Percentiles rank a stretch among this genome's conserved stretches.
phyloP scores from a whole-genome alignment of 2,329 filamentous ascomycete species.

The Orbilia blumenaviensis region DNA sequence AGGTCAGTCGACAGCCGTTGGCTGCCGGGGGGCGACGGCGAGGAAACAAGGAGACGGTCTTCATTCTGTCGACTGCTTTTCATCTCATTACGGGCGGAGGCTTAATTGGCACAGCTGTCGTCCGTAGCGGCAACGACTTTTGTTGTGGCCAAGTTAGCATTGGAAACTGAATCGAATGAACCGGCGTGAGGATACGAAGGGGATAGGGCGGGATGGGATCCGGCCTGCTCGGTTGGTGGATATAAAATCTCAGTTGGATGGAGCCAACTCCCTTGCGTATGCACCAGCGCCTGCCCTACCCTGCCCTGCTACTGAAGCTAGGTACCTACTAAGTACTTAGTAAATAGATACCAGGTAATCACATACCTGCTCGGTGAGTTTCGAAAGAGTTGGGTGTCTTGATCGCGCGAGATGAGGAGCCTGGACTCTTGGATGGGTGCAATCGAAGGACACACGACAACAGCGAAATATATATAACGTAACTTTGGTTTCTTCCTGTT shows the following conservation, averaged over 20 bases:
- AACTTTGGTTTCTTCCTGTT: no score
- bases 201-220: no score
- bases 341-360: no score
- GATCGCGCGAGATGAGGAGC: no score
- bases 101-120: not conserved
- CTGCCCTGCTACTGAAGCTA: not conserved
- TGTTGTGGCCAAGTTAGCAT: constrained; percentile 5
- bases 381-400: no score
- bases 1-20: not conserved
- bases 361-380: no score
- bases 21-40: constrained; percentile 32
- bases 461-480: no score
- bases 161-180: not conserved
- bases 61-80: constrained; percentile 50
- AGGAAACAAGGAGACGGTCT: constrained; percentile 21
- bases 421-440: no score
- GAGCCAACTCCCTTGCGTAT: no score
- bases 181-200: not conserved
- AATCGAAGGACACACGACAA: no score
- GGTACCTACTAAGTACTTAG: not conserved
- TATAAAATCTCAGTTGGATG: constrained; percentile 12
- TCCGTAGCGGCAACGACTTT: not conserved
- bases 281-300: no score
- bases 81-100: constrained; percentile 49
- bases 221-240: not conserved